Conservation (phyloP, 106 monocot genomes). For the Allium cepa region DNA sequence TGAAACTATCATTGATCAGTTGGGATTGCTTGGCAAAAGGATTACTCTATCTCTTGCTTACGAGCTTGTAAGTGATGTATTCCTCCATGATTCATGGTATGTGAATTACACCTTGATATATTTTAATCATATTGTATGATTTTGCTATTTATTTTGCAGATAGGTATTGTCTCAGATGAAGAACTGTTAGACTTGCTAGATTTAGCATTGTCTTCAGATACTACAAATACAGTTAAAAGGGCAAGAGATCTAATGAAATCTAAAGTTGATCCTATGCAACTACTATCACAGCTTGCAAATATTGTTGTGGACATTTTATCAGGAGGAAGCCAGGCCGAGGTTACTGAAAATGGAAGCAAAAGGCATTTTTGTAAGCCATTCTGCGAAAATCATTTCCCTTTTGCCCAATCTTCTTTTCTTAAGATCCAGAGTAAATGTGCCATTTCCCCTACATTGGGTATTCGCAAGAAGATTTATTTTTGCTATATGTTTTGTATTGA, state of each 20-base stretch:
- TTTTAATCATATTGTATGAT: too few species aligned
- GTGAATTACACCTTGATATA: too few species aligned
- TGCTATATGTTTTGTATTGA: not conserved
- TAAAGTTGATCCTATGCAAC: conserved; percentile 88
- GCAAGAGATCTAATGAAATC: conserved; percentile 91
- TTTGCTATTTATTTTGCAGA: conserved; percentile 30
- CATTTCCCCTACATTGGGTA: too few species aligned
- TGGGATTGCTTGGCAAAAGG: conserved; percentile 82
- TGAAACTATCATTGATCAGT: conserved; percentile 84
- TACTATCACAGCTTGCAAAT: conserved; percentile 92
- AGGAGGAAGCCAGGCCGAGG: conserved; percentile 44
- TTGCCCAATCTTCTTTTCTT: too few species aligned
- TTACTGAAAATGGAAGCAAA: conserved; percentile 36
- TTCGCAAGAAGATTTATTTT: too few species aligned
- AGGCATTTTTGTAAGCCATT: conserved; percentile 49
- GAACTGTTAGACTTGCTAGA: conserved; percentile 82
- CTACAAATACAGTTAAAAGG: conserved; percentile 76
- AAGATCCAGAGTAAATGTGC: too few species aligned
- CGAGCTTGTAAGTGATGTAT: conserved; percentile 69
- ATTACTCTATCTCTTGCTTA: conserved; percentile 77
- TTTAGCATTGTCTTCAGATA: conserved; percentile 81
- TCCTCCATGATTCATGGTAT: not conserved
- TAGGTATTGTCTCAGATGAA: conserved; percentile 87
- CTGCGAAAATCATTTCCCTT: not conserved
- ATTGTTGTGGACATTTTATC: conserved; percentile 97